A percentile compares a stretch with the other conserved stretches of the same genome.
phyloP scores from a whole-genome alignment of 345 rosid genomes.

The Sisymbrium altissimum region DNA sequence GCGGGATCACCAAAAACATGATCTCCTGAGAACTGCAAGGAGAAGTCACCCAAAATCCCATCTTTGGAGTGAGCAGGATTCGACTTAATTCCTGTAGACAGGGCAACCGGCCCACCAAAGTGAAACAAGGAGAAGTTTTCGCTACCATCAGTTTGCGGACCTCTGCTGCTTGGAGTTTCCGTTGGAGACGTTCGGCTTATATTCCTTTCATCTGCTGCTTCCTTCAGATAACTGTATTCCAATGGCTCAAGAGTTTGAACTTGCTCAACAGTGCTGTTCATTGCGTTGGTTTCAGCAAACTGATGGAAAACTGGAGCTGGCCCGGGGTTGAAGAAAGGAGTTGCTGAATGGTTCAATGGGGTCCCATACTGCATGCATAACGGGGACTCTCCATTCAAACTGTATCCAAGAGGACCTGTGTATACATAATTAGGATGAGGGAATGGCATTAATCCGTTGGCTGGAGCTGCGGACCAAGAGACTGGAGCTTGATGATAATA shows the following conservation, averaged over 20 bases:
- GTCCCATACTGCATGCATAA: constrained; percentile 66
- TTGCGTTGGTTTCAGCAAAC: constrained; percentile 42
- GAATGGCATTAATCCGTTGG: constrained; percentile 56
- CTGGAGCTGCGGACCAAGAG: constrained; percentile 69
- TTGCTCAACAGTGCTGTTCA: constrained; percentile 41
- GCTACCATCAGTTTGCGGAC: constrained; percentile 34
- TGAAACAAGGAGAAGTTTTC: constrained; percentile 82
- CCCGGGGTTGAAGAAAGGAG: constrained; percentile 45
- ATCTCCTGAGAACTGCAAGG: constrained; percentile 51
- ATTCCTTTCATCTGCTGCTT: constrained; percentile 37
- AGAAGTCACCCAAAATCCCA: constrained; percentile 40
- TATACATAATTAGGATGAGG: constrained; percentile 62
- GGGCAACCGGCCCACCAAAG: constrained; percentile 79
- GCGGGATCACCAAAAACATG: constrained; percentile 41
- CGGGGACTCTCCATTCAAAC: constrained; percentile 57
- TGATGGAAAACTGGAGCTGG: constrained; percentile 57
- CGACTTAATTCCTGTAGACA: constrained; percentile 46
- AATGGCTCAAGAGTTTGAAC: constrained; percentile 34
- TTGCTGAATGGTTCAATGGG: constrained; percentile 43
- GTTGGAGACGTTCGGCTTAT: neutral
- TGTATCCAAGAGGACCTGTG: constrained; percentile 55
- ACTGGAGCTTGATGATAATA: constrained; percentile 81
- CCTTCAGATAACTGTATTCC: constrained; percentile 31
- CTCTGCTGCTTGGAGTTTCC: constrained; percentile 34
- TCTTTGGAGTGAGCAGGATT: constrained; percentile 40